Conservation (phyloP, 2,329 filamentous ascomycete genomes). For the Talaromyces islandicus region DNA sequence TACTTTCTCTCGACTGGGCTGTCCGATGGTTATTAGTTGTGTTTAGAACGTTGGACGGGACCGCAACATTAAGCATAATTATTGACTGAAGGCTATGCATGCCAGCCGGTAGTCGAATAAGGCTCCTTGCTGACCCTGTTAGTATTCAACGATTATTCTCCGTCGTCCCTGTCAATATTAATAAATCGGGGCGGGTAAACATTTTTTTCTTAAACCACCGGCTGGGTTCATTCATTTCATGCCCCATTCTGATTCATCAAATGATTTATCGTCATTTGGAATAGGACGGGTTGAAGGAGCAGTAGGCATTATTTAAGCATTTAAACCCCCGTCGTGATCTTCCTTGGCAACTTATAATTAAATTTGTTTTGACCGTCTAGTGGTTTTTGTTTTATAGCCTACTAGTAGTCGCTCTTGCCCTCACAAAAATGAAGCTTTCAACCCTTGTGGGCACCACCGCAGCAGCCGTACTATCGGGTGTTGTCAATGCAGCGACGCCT, state of each 20-base stretch:
- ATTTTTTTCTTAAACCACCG: background rate
- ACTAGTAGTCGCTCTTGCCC: background rate
- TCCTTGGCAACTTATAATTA: background rate
- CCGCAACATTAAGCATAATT: background rate
- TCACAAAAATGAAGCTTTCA: conserved; percentile 16
- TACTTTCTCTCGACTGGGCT: background rate
- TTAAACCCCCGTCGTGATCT: background rate
- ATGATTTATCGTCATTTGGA: background rate
- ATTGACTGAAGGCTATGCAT: background rate
- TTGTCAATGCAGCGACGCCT: conserved; percentile 24
- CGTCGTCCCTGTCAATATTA: background rate
- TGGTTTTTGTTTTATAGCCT: background rate
- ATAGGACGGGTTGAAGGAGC: background rate
- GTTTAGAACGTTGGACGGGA: background rate
- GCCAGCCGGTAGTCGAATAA: background rate
- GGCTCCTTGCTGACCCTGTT: background rate
- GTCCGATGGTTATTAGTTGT: background rate
- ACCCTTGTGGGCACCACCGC: conserved; percentile 8
- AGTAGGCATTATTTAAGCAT: background rate
- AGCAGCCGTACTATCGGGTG: conserved; percentile 17
- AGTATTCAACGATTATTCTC: background rate
- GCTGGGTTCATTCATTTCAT: background rate
- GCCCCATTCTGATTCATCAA: background rate
- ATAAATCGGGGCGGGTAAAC: background rate
- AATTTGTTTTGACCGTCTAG: too few species aligned